Percentiles rank a stretch among this genome's conserved stretches.
Conservation (phyloP, 2,329 filamentous ascomycete species). For the Ophiostoma montium region DNA sequence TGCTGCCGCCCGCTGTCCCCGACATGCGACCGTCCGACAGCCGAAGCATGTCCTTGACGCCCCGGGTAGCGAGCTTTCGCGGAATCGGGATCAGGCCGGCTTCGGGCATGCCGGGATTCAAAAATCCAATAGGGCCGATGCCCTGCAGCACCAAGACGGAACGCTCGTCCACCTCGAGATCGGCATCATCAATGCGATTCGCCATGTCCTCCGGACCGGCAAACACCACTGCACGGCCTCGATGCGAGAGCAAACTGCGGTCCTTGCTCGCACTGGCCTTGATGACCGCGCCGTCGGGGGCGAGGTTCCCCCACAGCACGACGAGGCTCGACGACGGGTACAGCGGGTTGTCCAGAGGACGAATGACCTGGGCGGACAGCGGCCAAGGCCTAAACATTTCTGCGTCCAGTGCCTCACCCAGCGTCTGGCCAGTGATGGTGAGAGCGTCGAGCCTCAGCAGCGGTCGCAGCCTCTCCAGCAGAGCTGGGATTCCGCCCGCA, state of each 20-base stretch:
- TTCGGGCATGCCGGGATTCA: conserved; percentile 83
- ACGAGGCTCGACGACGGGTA: conserved; percentile 68
- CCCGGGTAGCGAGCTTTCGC: conserved; percentile 62
- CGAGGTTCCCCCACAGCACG: conserved; percentile 71
- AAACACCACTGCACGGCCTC: conserved; percentile 47
- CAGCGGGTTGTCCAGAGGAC: conserved; percentile 48
- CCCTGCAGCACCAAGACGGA: conserved; percentile 71
- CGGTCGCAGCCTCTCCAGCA: conserved; percentile 64
- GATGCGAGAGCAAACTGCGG: conserved; percentile 36
- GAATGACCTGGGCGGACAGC: conserved; percentile 34
- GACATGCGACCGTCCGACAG: conserved; percentile 81
- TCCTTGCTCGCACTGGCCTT: conserved; percentile 84
- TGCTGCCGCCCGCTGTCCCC: conserved; percentile 78
- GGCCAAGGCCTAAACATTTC: conserved; percentile 43
- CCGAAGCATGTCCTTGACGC: conserved; percentile 65
- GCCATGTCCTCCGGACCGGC: conserved; percentile 63
- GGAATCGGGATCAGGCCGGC: conserved; percentile 51
- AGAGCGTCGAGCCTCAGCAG: conserved; percentile 63
- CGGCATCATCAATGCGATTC: conserved; percentile 39
- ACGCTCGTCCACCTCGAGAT: conserved; percentile 45
- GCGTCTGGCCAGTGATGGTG: conserved; percentile 72
- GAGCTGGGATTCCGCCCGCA: conserved; percentile 69
- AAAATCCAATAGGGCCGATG: conserved; percentile 49
- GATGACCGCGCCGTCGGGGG: conserved; percentile 69
- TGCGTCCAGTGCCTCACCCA: conserved; percentile 63